Conservation (phyloP, 306 rosid genomes). For the Cyclanthera cordifolia region DNA sequence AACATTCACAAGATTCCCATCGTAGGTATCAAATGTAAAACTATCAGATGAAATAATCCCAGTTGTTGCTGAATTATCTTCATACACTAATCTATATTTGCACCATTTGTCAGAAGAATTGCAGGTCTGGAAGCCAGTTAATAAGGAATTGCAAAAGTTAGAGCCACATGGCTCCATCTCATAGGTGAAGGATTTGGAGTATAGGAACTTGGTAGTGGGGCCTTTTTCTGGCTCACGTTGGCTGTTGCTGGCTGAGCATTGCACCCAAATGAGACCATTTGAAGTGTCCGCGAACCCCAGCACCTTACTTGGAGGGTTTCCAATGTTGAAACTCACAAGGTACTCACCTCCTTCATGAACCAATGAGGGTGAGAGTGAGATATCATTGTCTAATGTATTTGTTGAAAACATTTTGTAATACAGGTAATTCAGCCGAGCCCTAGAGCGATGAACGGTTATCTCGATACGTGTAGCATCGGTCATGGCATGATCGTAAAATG, state of each 20-base stretch:
- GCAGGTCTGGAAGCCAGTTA: background rate
- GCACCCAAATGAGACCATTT: constrained; percentile 16
- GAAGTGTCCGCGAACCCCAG: constrained; percentile 8
- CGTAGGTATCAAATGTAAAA: constrained; percentile 8
- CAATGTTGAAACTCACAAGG: constrained; percentile 7
- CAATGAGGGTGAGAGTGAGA: background rate
- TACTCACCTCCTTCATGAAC: constrained; percentile 6
- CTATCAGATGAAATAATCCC: constrained; percentile 16
- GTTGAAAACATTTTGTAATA: background rate
- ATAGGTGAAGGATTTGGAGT: constrained; percentile 7
- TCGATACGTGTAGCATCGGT: background rate
- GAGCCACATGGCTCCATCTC: constrained; percentile 10
- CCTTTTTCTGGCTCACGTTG: background rate
- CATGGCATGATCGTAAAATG: constrained; percentile 15
- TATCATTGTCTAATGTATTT: background rate
- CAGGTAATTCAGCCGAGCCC: background rate
- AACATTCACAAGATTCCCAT: constrained; percentile 5
- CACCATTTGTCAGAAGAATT: constrained; percentile 2
- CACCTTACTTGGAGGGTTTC: constrained; percentile 15
- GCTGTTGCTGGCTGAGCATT: background rate
- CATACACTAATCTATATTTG: background rate
- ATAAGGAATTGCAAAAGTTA: constrained; percentile 8
- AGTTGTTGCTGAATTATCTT: constrained; percentile 5
- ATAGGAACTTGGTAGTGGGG: background rate
- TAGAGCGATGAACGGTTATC: constrained; percentile 5